Evolutionary conservation across 306 rosid genomes (phyloP).

Genomic region (Echinosophora koreensis): DNA sequence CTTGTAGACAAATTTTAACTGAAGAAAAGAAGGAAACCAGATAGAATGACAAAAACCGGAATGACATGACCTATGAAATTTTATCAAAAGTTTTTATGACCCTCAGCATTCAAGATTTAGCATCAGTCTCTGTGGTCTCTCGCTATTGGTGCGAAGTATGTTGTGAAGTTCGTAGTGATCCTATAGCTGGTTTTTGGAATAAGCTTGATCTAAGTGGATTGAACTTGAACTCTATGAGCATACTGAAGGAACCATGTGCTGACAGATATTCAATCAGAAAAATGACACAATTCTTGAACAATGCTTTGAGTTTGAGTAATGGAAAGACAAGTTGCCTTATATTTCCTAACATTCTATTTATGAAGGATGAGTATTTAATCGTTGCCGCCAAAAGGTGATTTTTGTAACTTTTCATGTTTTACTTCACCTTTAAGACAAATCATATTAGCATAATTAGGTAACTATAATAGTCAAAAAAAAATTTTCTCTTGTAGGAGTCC

Average conservation of each 20-base stretch:
- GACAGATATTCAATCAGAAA: background rate
- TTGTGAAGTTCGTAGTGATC: background rate
- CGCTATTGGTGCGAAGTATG: background rate
- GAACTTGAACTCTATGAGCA: background rate
- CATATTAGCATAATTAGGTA: background rate
- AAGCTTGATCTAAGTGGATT: background rate
- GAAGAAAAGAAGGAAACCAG: no score
- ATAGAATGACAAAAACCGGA: background rate
- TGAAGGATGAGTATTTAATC: background rate
- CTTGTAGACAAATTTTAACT: no score
- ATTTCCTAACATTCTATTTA: background rate
- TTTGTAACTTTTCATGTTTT: background rate
- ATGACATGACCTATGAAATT: background rate
- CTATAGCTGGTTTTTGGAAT: constrained; percentile 17
- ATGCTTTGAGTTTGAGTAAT: constrained; percentile 6
- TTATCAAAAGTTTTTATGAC: constrained; percentile 31
- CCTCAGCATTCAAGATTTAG: constrained; percentile 37
- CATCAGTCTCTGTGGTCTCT: constrained; percentile 9
- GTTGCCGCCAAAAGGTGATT: constrained; percentile 5
- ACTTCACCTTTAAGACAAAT: no score
- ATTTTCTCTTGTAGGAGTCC: no score
- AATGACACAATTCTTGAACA: constrained; percentile 8
- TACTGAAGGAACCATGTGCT: background rate
- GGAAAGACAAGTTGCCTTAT: constrained; percentile 27
- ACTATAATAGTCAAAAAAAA: no score